A percentile compares a stretch with the other conserved stretches of the same genome.
phyloP scores from a whole-genome alignment of 1,139 yeast species.

The Hyphopichia fennica region DNA sequence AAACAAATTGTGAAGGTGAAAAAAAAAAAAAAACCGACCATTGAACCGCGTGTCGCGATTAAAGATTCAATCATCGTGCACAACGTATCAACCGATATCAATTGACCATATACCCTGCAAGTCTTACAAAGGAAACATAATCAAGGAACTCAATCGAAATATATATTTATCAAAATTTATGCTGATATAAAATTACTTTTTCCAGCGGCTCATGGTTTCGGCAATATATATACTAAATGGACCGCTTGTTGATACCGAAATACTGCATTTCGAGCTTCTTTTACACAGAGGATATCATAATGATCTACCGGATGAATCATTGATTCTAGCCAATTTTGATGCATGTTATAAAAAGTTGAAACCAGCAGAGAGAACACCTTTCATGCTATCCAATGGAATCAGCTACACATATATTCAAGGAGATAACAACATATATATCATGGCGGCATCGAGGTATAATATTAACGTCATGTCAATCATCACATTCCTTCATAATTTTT shows the following conservation, averaged over 20 bases:
- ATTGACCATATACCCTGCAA: background rate
- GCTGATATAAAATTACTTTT: background rate
- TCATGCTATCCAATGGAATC: constrained; percentile 27
- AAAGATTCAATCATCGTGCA: too few species aligned
- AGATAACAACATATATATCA: constrained; percentile 28
- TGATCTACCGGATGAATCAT: constrained; percentile 26
- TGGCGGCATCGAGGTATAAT: constrained; percentile 35
- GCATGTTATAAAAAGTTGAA: constrained; percentile 17
- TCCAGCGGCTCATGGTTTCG: constrained; percentile 30
- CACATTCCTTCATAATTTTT: constrained; percentile 34
- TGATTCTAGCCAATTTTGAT: constrained; percentile 29
- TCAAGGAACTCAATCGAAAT: too few species aligned
- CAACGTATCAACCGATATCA: too few species aligned
- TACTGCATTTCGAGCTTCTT: constrained; percentile 34
- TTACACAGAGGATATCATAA: constrained; percentile 38
- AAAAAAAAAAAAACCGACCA: too few species aligned
- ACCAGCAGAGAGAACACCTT: constrained; percentile 30
- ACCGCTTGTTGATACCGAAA: constrained; percentile 25
- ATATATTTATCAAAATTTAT: background rate
- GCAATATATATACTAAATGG: constrained; percentile 39
- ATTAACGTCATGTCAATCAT: constrained; percentile 44
- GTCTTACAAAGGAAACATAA: too few species aligned
- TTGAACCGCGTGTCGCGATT: too few species aligned
- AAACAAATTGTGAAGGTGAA: too few species aligned
- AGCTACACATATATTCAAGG: constrained; percentile 32